Evolutionary conservation across 345 rosid genomes (phyloP).

Genomic region (Rubroshorea leprosula): DNA sequence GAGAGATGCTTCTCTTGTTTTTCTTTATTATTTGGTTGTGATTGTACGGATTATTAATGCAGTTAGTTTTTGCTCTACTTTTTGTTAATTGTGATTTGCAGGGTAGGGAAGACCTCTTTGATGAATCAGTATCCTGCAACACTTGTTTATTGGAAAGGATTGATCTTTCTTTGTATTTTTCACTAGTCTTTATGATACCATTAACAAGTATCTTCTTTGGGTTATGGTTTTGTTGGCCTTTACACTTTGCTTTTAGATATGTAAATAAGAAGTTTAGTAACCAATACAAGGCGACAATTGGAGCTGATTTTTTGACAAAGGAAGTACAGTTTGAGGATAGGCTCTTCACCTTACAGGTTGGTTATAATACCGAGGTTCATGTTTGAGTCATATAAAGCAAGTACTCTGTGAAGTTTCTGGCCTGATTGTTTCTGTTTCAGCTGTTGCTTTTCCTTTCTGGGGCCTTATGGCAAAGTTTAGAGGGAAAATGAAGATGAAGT

Average conservation of each 20-base stretch:
- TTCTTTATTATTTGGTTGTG: neutral
- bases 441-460: conserved; percentile 2
- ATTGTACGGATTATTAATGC: too few relatives aligned
- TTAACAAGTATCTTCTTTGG: neutral
- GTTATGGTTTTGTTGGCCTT: conserved; percentile 18
- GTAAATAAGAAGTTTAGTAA: conserved; percentile 92
- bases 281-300: conserved; percentile 93
- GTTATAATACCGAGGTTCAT: neutral
- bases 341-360: conserved; percentile 90
- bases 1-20: neutral
- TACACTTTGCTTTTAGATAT: conserved; percentile 47
- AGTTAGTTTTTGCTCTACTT: too few relatives aligned
- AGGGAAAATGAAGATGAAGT: neutral
- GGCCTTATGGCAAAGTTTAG: neutral
- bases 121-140: conserved; percentile 84
- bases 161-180: conserved; percentile 10
- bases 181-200: neutral
- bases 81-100: conserved; percentile 27
- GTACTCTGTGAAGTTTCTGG: neutral
- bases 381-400: neutral
- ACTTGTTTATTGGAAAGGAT: neutral
- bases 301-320: conserved; percentile 93
- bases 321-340: conserved; percentile 93
- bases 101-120: conserved; percentile 97
- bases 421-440: neutral